Evolutionary conservation across 164 flowering plant genomes (phyloP), one percentile per base, ranked within the genome.

Genomic region (Magnolia kwangsiensis): DNA sequence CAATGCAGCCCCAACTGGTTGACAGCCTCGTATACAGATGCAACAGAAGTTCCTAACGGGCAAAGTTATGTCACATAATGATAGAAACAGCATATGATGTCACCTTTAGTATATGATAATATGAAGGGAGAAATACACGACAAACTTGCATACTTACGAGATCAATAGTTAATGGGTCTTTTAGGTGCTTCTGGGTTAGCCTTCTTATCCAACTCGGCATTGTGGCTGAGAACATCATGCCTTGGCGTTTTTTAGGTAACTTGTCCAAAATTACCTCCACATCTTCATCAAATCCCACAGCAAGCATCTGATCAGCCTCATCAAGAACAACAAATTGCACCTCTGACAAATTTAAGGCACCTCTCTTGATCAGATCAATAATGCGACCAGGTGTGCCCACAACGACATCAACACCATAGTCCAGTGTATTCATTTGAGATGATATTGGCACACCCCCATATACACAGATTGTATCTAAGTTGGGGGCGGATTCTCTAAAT

Each of bases 221-320:
- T 51, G 96, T 91, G 10, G 96, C 96, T 63, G 96, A 91, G 77
- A 91, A 91, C 91, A 90, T 88, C 90, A 91, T 82, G 76, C 87
- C 81, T 69, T 91, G 96, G 76, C 94, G 91, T 11, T 86, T 89
- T 64, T 77, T 67, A 5, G 96, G 92, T 80, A 91, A 74, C 74
- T 77, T 90, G 4, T 85, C 75, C 67, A 91, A 79, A 29, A 91
- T 90, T 21, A 75, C 73, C 76, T 91, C 94, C 0, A 91, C 93
- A 78, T 79, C 96, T 76, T 91, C 92, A 19, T 86, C 92, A 84
- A 91, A 91, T 1, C 96, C 96, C 45, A 91, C 91, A 58, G 84
- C 84, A 81, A 91, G 94, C 96, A 91, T 91, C 84, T 91, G 94
- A 80, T 91, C 96, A 75, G 96, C 96, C 83, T 91, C 96, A 81